These are phyloP conservation scores for Nyssa sinensis DNA, from an alignment of 148 eudicot genomes.

Conservation along the genomic window DNA sequence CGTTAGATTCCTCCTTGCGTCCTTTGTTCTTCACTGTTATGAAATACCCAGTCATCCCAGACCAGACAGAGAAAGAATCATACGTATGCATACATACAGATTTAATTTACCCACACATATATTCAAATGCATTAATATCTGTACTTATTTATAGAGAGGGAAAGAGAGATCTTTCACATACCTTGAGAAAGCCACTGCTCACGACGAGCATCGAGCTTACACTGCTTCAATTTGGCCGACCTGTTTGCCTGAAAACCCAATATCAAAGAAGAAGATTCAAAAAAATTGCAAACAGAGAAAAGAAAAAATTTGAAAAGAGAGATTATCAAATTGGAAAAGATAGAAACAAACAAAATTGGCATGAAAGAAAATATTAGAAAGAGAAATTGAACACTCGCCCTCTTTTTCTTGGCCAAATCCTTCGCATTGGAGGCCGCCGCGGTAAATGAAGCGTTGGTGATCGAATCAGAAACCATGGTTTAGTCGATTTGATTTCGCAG, in stretches of 20 bases:
- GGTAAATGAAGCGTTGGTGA: slow-evolving; percentile 62
- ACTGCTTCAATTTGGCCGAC: slow-evolving; percentile 89
- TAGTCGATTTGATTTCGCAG: slow-evolving; percentile 3
- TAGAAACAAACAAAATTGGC: neutral
- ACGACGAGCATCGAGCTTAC: slow-evolving; percentile 91
- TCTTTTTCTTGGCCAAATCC: slow-evolving; percentile 78
- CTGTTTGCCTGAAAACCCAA: slow-evolving; percentile 59
- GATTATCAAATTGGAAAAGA: neutral
- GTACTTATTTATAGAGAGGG: neutral
- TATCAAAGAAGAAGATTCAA: slow-evolving; percentile 10
- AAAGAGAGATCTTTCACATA: slow-evolving; percentile 22
- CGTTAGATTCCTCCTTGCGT: slow-evolving; percentile 41
- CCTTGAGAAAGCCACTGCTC: slow-evolving; percentile 97
- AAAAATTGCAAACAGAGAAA: neutral
- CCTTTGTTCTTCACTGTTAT: slow-evolving; percentile 57
- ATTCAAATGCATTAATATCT: neutral
- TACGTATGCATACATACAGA: neutral
- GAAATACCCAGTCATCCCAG: slow-evolving; percentile 6
- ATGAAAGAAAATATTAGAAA: neutral
- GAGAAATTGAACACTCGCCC: slow-evolving; percentile 35
- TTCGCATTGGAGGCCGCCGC: slow-evolving; percentile 47
- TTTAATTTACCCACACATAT: too few species aligned
- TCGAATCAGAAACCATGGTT: slow-evolving; percentile 71
- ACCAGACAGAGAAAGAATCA: neutral
- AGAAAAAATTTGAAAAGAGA: neutral